phyloP scores from a whole-genome alignment of 2,329 filamentous ascomycete species.

The Colletotrichum kahawae region DNA sequence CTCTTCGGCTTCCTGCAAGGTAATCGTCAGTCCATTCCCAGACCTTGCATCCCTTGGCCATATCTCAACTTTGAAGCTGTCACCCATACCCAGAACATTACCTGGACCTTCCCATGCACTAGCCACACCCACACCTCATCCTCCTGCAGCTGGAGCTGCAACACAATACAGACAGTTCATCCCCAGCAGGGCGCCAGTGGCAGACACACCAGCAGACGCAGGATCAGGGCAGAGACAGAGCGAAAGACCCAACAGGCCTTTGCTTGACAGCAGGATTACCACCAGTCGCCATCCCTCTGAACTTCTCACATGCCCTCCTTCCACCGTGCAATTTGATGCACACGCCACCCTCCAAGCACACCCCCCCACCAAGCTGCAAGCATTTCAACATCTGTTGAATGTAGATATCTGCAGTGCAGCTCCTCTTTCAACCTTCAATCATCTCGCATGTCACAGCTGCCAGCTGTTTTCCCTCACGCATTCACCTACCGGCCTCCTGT shows the following conservation, averaged over 20 bases:
- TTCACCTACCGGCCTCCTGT: neutral
- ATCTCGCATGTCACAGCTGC: neutral
- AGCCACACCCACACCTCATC: neutral
- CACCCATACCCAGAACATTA: neutral
- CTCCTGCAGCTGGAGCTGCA: neutral
- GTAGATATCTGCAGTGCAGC: constrained; percentile 13
- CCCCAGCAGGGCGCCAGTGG: neutral
- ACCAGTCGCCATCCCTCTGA: neutral
- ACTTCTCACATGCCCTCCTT: neutral
- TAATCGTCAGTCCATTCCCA: neutral
- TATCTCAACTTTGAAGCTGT: neutral
- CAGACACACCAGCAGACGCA: neutral
- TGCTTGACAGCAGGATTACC: neutral
- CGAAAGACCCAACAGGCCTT: neutral
- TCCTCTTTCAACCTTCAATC: constrained; percentile 4
- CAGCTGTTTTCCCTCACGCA: neutral
- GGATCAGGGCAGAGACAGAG: neutral
- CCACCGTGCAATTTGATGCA: neutral
- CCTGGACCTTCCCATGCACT: neutral
- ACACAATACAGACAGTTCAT: neutral
- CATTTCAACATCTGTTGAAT: constrained; percentile 4
- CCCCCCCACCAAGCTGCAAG: neutral
- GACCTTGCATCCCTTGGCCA: constrained; percentile 3
- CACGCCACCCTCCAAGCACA: neutral
- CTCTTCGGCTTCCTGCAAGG: constrained; percentile 19